A percentile compares a stretch with the other conserved stretches of the same genome.
These are phyloP conservation scores for Cutaneotrichosporon cutaneum DNA, from an alignment of 1,284 basidiomycete species.

Conservation along the genomic window DNA sequence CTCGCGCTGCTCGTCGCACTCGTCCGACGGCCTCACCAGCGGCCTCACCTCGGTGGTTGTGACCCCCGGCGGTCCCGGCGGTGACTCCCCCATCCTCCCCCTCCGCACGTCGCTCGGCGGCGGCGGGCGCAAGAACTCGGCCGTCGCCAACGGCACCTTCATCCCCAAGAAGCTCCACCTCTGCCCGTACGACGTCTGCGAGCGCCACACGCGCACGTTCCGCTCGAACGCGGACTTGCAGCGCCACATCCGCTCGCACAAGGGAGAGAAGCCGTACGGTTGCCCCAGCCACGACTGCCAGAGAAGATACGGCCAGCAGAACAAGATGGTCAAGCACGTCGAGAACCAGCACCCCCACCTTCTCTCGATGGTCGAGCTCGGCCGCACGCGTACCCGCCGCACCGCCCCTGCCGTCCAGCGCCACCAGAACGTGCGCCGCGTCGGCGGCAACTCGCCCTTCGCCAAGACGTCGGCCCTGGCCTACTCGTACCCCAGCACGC, in stretches of 20 bases:
- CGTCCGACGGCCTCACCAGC: conserved; percentile 10
- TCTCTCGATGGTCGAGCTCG: conserved; percentile 15
- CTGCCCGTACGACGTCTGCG: conserved; percentile 22
- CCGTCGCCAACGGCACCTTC: conserved; percentile 12
- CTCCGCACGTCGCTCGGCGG: neutral
- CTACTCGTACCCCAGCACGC: conserved; percentile 7
- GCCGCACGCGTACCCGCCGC: conserved; percentile 19
- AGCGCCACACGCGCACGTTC: conserved; percentile 23
- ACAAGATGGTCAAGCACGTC: conserved; percentile 32
- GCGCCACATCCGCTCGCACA: conserved; percentile 28
- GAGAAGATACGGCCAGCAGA: conserved; percentile 30
- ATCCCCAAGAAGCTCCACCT: conserved; percentile 24
- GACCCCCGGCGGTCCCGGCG: neutral
- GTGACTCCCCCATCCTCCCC: neutral
- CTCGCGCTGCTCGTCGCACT: conserved; percentile 24
- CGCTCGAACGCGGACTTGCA: conserved; percentile 31
- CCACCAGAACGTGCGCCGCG: conserved; percentile 1
- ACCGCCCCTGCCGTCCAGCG: conserved; percentile 5
- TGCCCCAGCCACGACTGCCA: conserved; percentile 22
- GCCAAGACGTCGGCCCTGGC: neutral
- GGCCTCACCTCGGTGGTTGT: neutral
- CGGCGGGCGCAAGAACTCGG: conserved; percentile 7
- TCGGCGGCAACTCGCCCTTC: conserved; percentile 4
- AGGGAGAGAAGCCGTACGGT: conserved; percentile 21
- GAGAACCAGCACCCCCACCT: conserved; percentile 25